Percentiles rank a stretch among this genome's conserved stretches.
These are phyloP conservation scores for Entomortierella chlamydospora DNA, from an alignment of 192 early-diverging fungal genomes.

Conservation along the genomic window DNA sequence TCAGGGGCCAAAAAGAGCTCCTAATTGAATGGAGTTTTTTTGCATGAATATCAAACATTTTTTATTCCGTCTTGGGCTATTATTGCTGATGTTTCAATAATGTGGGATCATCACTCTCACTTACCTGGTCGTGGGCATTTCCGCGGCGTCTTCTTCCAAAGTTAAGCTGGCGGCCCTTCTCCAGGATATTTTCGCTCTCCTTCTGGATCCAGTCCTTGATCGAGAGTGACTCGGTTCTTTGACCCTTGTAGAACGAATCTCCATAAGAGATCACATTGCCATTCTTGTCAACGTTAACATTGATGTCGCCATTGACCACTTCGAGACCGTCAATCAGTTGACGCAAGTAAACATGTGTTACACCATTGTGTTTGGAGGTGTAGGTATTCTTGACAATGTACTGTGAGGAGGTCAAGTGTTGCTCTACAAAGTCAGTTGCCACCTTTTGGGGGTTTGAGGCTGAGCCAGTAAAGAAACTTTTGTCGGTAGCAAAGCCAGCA, in stretches of 20 bases:
- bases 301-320: slow-evolving; percentile 87
- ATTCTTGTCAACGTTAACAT: slow-evolving; percentile 77
- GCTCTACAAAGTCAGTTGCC: slow-evolving; percentile 62
- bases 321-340: slow-evolving; percentile 77
- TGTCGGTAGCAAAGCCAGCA: background rate
- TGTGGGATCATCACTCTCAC: too few relatives aligned
- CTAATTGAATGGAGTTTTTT: background rate
- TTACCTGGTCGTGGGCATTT: slow-evolving; percentile 9
- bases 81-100: too few relatives aligned
- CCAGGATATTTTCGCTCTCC: slow-evolving; percentile 23
- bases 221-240: slow-evolving; percentile 46
- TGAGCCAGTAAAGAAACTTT: slow-evolving; percentile 26
- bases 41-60: too few relatives aligned
- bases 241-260: slow-evolving; percentile 69
- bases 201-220: slow-evolving; percentile 62
- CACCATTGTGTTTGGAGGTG: slow-evolving; percentile 73
- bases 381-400: slow-evolving; percentile 77
- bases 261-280: slow-evolving; percentile 81
- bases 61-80: too few relatives aligned
- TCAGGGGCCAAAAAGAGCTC: background rate
- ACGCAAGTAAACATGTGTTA: slow-evolving; percentile 88
- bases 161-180: slow-evolving; percentile 31
- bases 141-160: slow-evolving; percentile 35
- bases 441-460: slow-evolving; percentile 43
- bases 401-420: slow-evolving; percentile 52